Evolutionary conservation across 352 stramenopile genomes (phyloP), one percentile per base, ranked within the genome.

Genomic region (Phytophthora pisi): DNA sequence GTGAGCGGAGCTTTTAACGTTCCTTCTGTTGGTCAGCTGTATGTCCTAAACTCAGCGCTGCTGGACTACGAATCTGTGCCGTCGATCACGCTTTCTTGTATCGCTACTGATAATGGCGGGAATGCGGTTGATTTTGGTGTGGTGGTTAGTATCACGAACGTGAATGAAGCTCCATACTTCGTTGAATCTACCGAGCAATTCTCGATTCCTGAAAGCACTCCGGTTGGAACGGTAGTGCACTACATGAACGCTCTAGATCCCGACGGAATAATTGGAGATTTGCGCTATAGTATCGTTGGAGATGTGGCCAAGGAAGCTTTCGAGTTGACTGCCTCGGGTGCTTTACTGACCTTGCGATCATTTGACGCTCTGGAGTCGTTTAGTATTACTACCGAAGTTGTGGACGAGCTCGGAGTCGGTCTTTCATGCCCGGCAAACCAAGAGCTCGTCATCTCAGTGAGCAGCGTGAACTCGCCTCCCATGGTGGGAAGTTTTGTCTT

Each of bases 121-220:
- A 72, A 69, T 42, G 2, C 4, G 3, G n/a, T 72, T 55, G 13
- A 28, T 2, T 65, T 75, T 66, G 10, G 54, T 36, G 57, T 75
- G 16, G 43, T 56, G 26, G 51, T 75, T 24, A 42, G 4, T 11
- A 52, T 75, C 16, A 54, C 52, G 2, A 56, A 75, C 38, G 52
- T 72, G 4, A 75, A 72, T 8, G 68, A 75, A 51, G 31, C 68
- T 13, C 68, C 68, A 36, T 69, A 53, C 54, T 75, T 75, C 52
- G 15, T 31, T 6, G 24, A 57, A 24, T 11, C 30, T n/a, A 16
- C 31, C 1, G 31, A 65, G 51, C 23, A 43, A n/a, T 42, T 75
- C 0, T 51, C 61, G 11, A 60, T 72, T 51, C 63, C 68, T 13
- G 57, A 75, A 38, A 65, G 63, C 9, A 18, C 34, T 0, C 30